Base-by-base conservation (phyloP, 441 rosid genomes). In the Capsella rubella region DNA sequence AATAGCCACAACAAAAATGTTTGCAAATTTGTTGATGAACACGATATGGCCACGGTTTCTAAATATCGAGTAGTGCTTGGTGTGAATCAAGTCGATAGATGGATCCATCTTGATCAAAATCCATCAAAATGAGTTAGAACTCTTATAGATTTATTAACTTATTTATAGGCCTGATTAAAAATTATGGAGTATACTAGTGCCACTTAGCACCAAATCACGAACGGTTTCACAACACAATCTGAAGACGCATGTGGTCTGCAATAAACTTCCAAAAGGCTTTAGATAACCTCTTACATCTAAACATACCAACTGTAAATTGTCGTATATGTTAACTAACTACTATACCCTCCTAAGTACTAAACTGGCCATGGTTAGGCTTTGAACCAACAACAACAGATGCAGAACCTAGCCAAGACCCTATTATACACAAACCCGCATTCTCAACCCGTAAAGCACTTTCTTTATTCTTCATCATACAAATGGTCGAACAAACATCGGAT, bases 311-410 rank as follows among this genome's bases (percentile, higher is more conserved):
- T 42, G n/a, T 4, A 42, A 13, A 42, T 4, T 13, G 15, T 13
- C 15, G n/a, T 61, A 57, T 50, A 76, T 37, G 61, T 47, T 55
- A 28, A 58, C 64, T 21, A 18, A 75, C 56, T 56, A 0, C 25
- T 21, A 21, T 21, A 71, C 49, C 5, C n/a, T 61, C 59, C 74
- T 37, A 21, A 21, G 25, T 21, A 21, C 25, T 21, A 70, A 70
- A 31, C 47, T 25, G 32, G 66, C 47, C 47, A 56, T 27, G 10
- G 47, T 40, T 64, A 70, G 21, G 47, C 54, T 28, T 21, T 69
- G 16, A 55, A 34, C 58, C 58, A 34, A 45, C 31, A 75, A 68
- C 52, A 46, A 59, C 18, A 58, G 46, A 67, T 16, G 60, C 35
- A 39, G 60, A 74, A 74, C 13, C 43, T 5, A 32, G 50, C 56